Conservation (phyloP, 495 filamentous ascomycete genomes). For the Aspergillus homomorphus region DNA sequence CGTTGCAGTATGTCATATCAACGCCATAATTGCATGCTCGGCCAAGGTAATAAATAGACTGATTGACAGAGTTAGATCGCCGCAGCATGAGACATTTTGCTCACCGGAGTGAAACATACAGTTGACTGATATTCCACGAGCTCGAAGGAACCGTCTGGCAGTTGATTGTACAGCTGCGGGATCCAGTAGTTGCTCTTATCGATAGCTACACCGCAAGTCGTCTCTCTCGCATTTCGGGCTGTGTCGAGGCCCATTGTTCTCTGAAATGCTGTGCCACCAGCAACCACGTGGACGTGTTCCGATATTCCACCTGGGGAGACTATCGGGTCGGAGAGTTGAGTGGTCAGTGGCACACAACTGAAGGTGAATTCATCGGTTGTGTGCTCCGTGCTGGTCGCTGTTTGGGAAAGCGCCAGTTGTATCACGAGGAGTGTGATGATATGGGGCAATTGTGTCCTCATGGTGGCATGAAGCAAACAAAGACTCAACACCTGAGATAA, state of each 20-base stretch:
- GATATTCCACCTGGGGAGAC: slow-evolving; percentile 54
- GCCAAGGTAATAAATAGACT: slow-evolving; percentile 26
- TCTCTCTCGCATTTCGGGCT: slow-evolving; percentile 60
- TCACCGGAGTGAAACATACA: slow-evolving; percentile 8
- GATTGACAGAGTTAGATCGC: not conserved
- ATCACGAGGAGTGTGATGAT: not conserved
- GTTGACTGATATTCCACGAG: slow-evolving; percentile 16
- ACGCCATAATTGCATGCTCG: slow-evolving; percentile 25
- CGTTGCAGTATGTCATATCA: slow-evolving; percentile 10
- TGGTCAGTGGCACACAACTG: slow-evolving; percentile 22
- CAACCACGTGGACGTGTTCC: slow-evolving; percentile 67
- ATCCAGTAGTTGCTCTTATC: slow-evolving; percentile 80
- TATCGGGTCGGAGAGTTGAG: slow-evolving; percentile 59
- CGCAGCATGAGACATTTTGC: not conserved
- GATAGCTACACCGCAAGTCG: slow-evolving; percentile 59
- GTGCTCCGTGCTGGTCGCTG: not conserved
- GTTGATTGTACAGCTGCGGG: slow-evolving; percentile 64
- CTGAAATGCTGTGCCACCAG: slow-evolving; percentile 72
- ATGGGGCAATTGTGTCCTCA: not conserved
- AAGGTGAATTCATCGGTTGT: slow-evolving; percentile 20
- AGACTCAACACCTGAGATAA: too few species aligned
- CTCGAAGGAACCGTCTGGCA: slow-evolving; percentile 56
- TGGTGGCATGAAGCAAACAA: not conserved
- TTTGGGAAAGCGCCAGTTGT: not conserved
- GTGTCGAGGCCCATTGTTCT: slow-evolving; percentile 55